Base-by-base conservation (phyloP, 306 rosid species). In the Adenanthera pavonina region DNA sequence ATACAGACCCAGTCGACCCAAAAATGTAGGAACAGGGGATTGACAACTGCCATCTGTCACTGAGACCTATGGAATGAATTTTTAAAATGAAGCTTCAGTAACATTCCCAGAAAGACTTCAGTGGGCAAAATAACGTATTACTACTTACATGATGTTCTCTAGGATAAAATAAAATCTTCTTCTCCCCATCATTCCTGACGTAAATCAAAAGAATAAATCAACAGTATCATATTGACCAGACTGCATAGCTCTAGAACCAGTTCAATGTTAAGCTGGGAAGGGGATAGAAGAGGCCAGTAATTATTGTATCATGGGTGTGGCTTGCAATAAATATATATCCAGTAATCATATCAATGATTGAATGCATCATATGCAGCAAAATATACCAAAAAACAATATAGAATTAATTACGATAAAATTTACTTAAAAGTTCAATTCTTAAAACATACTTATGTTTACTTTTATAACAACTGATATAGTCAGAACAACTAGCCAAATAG, bases 101-200 rank as follows among this genome's bases (percentile, higher is more conserved):
- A 80, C 76, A 25, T 72, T 41, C 78, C 33, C 66, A 79, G 15
- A 73, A 59, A 72, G 78, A 25, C 70, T 75, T 35, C 73, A 11
- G 48, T 13, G 57, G 9, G 68, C 9, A 51, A 77, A 44, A 46
- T 69, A 52, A 73, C 75, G 40, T 78, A 76, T 69, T 71, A 54
- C 83, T 76, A 53, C 98, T 89, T 91, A 96, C 99, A 80, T 81
- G 90, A 53, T 85, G 86, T 69, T 92, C 85, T 87, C 87, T 87
- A 49, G 99, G 97, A 89, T 93, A 96, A 87, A 96, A 96, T 81
- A 96, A 74, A 71, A 89, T 84, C 84, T 88, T 90, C 84, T 89
- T 89, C 88, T 78, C 90, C 81, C 79, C 91, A 76, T 81, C 81
- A 49, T 83, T 82, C 92, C 99, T 96, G 90, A 70, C 78, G 83